phyloP scores from a whole-genome alignment of 2,329 filamentous ascomycete species.

The Colletotrichum salicis region DNA sequence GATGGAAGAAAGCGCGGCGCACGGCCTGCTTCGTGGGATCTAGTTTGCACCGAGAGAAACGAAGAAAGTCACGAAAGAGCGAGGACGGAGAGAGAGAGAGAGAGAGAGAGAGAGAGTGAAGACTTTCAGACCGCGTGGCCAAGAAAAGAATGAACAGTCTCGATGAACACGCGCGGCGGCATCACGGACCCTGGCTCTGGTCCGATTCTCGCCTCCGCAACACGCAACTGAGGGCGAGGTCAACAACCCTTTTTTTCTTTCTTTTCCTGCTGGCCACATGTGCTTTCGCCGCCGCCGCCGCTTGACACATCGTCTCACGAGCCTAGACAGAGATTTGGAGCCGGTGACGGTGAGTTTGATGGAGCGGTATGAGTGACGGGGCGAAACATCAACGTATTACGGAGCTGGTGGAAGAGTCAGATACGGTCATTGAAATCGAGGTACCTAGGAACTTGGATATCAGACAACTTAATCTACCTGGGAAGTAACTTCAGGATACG shows the following conservation, averaged over 20 bases:
- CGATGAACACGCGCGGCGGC: not conserved
- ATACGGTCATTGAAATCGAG: not conserved
- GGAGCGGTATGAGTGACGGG: not conserved
- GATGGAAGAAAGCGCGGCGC: not conserved
- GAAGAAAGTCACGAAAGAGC: not conserved
- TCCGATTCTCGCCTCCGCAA: conserved; percentile 2
- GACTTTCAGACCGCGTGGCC: not conserved
- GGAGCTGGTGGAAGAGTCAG: not conserved
- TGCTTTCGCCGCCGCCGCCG: not conserved
- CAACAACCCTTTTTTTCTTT: not conserved
- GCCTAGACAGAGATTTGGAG: not conserved
- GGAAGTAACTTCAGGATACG: not conserved
- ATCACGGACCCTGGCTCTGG: not conserved
- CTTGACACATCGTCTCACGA: not conserved
- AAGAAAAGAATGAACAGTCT: not conserved
- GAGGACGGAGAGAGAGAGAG: not conserved
- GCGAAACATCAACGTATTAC: not conserved
- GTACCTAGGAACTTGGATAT: not conserved
- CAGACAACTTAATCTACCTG: not conserved
- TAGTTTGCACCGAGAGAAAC: not conserved
- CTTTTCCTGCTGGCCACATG: not conserved
- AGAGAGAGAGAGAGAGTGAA: not conserved
- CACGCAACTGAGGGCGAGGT: not conserved
- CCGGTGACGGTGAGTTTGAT: not conserved
- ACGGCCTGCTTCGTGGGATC: not conserved